phyloP scores from a whole-genome alignment of 2,329 filamentous ascomycete species.

The Fusarium pseudograminearum region DNA sequence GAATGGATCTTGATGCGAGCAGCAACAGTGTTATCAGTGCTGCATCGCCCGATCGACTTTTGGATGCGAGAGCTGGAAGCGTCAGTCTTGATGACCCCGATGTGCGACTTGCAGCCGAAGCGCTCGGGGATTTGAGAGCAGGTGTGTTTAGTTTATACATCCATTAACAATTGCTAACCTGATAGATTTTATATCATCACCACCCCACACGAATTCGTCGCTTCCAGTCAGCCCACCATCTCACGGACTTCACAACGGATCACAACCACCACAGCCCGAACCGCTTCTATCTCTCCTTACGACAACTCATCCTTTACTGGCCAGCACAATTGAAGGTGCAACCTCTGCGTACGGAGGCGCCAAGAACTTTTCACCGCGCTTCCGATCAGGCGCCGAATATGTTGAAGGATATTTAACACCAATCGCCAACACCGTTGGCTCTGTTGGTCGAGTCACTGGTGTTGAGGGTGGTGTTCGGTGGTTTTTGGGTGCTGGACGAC shows the following conservation, averaged over 20 bases:
- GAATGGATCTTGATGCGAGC: constrained; percentile 62
- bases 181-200: constrained; percentile 75
- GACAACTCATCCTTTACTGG: constrained; percentile 87
- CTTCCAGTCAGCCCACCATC: constrained; percentile 55
- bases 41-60: constrained; percentile 60
- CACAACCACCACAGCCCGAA: constrained; percentile 70
- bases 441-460: constrained; percentile 85
- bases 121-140: constrained; percentile 78
- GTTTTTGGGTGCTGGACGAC: constrained; percentile 75
- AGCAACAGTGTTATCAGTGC: constrained; percentile 57
- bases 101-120: constrained; percentile 78
- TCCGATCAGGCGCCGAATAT: constrained; percentile 90
- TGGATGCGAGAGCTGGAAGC: constrained; percentile 61
- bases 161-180: constrained; percentile 31
- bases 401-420: constrained; percentile 90
- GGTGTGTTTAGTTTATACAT: constrained; percentile 58
- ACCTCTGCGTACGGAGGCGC: constrained; percentile 87
- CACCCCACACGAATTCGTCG: constrained; percentile 60
- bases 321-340: constrained; percentile 85
- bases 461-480: constrained; percentile 89
- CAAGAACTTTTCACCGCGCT: constrained; percentile 90
- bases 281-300: constrained; percentile 88
- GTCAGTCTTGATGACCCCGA: constrained; percentile 74
- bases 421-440: constrained; percentile 86
- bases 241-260: constrained; percentile 49